Conservation (phyloP, 352 stramenopile genomes). For the Pythium vanterpoolii region DNA sequence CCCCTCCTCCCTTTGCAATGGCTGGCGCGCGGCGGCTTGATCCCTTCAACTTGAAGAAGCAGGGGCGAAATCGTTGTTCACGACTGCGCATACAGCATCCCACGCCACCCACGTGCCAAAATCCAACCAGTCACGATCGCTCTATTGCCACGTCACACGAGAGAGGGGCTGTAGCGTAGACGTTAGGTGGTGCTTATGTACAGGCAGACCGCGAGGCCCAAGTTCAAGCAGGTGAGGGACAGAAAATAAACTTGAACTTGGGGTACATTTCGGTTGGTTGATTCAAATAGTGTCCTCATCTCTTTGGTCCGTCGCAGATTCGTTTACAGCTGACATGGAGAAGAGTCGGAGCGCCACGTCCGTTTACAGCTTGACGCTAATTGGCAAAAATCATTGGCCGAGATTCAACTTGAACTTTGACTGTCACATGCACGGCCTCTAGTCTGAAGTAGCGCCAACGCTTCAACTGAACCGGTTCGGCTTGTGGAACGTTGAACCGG, state of each 20-base stretch:
- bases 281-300: neutral
- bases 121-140: neutral
- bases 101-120: neutral
- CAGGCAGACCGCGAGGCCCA: neutral
- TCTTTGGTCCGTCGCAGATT: constrained; percentile 1
- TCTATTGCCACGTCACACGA: constrained; percentile 11
- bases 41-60: constrained; percentile 12
- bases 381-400: constrained; percentile 1
- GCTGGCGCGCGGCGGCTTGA: neutral
- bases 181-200: neutral
- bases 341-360: constrained; percentile 3
- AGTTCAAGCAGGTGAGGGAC: neutral
- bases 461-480: constrained; percentile 9
- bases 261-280: neutral
- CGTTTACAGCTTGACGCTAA: constrained; percentile 3
- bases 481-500: neutral
- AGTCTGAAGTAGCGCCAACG: constrained; percentile 10
- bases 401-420: constrained; percentile 21
- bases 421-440: constrained; percentile 8
- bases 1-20: neutral
- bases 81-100: constrained; percentile 10
- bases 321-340: constrained; percentile 1
- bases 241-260: neutral
- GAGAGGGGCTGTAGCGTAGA: neutral
- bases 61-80: neutral